Percentiles rank a stretch among this genome's conserved stretches.
These are phyloP conservation scores for Solanum bulbocastanum DNA, from an alignment of 257 asterid genomes.

Conservation along the genomic window DNA sequence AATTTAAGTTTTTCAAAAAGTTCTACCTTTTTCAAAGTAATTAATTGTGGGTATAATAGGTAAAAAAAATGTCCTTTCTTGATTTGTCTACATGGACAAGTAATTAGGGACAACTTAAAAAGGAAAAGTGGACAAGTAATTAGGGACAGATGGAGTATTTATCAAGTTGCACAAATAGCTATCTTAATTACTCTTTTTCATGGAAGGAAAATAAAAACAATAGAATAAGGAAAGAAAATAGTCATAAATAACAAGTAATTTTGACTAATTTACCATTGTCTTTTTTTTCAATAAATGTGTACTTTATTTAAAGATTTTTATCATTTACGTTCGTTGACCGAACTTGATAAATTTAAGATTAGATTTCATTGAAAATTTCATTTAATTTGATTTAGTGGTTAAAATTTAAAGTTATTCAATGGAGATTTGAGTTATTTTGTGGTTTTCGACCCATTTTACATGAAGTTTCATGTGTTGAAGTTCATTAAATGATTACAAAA, in stretches of 20 bases:
- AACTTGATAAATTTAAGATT: not conserved
- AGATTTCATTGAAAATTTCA: not conserved
- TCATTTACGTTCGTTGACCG: not conserved
- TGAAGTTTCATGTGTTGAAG: not conserved
- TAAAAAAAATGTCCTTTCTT: too few relatives aligned
- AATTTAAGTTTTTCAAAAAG: too few relatives aligned
- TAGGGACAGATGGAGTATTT: too few relatives aligned
- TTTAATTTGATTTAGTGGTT: not conserved
- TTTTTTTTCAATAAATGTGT: not conserved
- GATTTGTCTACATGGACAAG: too few relatives aligned
- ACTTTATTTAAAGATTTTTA: not conserved
- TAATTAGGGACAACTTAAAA: too few relatives aligned
- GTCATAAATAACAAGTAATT: not conserved
- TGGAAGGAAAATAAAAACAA: not conserved
- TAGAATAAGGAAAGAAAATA: not conserved
- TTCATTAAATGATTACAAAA: not conserved
- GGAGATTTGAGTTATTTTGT: not conserved
- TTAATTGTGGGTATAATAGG: too few relatives aligned
- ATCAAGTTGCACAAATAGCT: not conserved
- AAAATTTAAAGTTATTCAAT: too few relatives aligned
- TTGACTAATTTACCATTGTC: not conserved
- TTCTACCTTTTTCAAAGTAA: too few relatives aligned
- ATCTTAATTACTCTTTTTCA: too few relatives aligned
- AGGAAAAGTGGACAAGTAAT: too few relatives aligned
- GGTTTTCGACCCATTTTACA: not conserved